A percentile compares a stretch with the other conserved stretches of the same genome.
These are phyloP conservation scores for Microcera coccophila DNA, from an alignment of 2,329 filamentous ascomycete species.

Conservation along the genomic window DNA sequence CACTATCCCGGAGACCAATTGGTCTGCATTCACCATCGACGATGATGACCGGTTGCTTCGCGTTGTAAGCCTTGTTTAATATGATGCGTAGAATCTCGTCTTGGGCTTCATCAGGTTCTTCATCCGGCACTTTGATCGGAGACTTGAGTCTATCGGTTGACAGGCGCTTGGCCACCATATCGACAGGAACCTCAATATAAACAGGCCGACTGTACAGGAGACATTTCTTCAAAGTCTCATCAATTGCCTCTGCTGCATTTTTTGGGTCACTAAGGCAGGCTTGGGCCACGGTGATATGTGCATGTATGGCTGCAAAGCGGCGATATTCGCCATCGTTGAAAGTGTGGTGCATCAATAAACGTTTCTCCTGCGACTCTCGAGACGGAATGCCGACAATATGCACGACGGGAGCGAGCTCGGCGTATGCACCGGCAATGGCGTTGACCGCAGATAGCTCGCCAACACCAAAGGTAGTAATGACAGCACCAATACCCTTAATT, in stretches of 20 bases:
- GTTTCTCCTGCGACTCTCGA: conserved; percentile 39
- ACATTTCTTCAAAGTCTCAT: conserved; percentile 47
- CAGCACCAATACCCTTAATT: conserved; percentile 45
- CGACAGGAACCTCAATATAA: conserved; percentile 53
- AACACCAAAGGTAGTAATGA: conserved; percentile 59
- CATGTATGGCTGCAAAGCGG: conserved; percentile 47
- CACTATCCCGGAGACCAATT: conserved; percentile 38
- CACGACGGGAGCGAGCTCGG: conserved; percentile 53
- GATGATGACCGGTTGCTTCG: conserved; percentile 48
- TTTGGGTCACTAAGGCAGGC: conserved; percentile 40
- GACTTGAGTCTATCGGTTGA: conserved; percentile 17
- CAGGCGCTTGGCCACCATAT: conserved; percentile 43
- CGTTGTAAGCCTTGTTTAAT: conserved; percentile 40
- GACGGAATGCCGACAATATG: conserved; percentile 42
- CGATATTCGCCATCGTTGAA: conserved; percentile 53
- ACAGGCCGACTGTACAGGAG: conserved; percentile 52
- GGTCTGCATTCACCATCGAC: conserved; percentile 48
- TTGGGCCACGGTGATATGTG: conserved; percentile 47
- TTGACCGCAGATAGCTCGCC: conserved; percentile 56
- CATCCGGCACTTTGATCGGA: conserved; percentile 19
- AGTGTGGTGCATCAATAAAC: conserved; percentile 49
- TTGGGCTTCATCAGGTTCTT: conserved; percentile 15
- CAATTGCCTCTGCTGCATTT: conserved; percentile 47
- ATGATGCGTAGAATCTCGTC: conserved; percentile 32
- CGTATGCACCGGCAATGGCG: conserved; percentile 55